These are phyloP conservation scores for Athelia psychrophila DNA, from an alignment of 1,284 basidiomycete species.

Conservation along the genomic window DNA sequence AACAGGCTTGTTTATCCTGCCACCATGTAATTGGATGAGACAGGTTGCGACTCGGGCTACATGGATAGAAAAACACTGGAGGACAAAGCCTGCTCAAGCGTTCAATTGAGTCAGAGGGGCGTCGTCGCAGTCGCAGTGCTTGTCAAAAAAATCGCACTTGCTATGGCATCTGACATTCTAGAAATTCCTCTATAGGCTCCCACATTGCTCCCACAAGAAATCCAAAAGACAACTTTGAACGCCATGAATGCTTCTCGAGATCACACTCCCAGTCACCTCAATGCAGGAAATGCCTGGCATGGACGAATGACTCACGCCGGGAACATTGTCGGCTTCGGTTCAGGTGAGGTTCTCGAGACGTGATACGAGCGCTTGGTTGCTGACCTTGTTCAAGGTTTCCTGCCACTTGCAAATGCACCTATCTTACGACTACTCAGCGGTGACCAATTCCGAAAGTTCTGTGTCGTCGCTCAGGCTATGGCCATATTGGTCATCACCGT, in stretches of 20 bases:
- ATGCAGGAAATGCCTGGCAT: conserved; percentile 96
- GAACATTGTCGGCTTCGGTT: conserved; percentile 89
- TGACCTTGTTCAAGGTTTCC: conserved; percentile 55
- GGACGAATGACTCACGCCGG: conserved; percentile 94
- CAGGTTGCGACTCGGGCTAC: too few relatives aligned
- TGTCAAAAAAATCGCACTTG: too few relatives aligned
- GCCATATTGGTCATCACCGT: conserved; percentile 80
- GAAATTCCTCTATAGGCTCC: too few relatives aligned
- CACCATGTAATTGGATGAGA: too few relatives aligned
- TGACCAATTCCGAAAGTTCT: conserved; percentile 94
- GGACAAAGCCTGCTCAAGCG: too few relatives aligned
- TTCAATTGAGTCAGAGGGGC: too few relatives aligned
- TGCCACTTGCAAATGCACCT: conserved; percentile 77
- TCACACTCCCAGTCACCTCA: conserved; percentile 84
- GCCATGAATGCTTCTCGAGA: conserved; percentile 90
- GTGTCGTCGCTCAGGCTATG: conserved; percentile 83
- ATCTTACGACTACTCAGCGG: conserved; percentile 84
- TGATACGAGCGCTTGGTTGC: background rate
- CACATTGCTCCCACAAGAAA: too few relatives aligned
- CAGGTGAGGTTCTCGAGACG: conserved; percentile 53
- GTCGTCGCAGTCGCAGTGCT: too few relatives aligned
- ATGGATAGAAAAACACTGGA: too few relatives aligned
- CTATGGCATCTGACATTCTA: too few relatives aligned
- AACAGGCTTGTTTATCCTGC: conserved; percentile 40
- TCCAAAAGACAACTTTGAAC: too few relatives aligned